Evolutionary conservation across 257 asterid genomes (phyloP), one percentile per base, ranked within the genome.

Genomic region (Echium plantagineum): DNA sequence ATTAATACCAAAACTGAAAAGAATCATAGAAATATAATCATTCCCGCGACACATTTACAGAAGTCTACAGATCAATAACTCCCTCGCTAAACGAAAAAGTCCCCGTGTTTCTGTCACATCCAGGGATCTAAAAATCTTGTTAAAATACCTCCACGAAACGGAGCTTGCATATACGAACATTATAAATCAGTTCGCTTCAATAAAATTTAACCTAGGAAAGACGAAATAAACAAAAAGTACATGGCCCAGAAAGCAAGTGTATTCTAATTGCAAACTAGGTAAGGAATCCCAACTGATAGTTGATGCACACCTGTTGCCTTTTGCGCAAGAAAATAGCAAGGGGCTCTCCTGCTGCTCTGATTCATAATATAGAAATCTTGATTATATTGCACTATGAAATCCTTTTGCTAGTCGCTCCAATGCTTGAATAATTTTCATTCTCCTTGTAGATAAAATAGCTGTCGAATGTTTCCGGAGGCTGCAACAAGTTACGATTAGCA

Each of bases 381-480:
- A 24, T 35, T 56, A 21, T 46, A 55, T 54, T 60, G 59, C 47
- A 30, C 51, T 24, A 19, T 17, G 42, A n/a, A 55, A 26, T 38
- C 32, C 66, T 67, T 72, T 63, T 26, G 9, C 30, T 49, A 22
- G 21, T 55, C 30, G 46, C 17, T 13, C 42, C 42, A 55, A 2
- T 47, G 13, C 55, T 57, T 54, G 28, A 56, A 24, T 24, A 59
- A 63, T 26, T 8, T 66, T 71, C 20, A 77, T 55, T 87, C 95
- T 35, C 94, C 94, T 65, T 87, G 96, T 69, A 81, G 62, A 80
- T 90, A 90, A 78, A 87, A 87, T 42, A 87, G 94, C 74, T 90
- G 96, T 62, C 84, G 81, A 65, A 87, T 80, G 73, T 90, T 90
- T 61, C 98, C 98, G 15, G 98, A 90, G 47, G 98, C 96, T 90